Evolutionary conservation across 2,329 filamentous ascomycete genomes (phyloP).

Genomic region (Pseudocercospora vitis): DNA sequence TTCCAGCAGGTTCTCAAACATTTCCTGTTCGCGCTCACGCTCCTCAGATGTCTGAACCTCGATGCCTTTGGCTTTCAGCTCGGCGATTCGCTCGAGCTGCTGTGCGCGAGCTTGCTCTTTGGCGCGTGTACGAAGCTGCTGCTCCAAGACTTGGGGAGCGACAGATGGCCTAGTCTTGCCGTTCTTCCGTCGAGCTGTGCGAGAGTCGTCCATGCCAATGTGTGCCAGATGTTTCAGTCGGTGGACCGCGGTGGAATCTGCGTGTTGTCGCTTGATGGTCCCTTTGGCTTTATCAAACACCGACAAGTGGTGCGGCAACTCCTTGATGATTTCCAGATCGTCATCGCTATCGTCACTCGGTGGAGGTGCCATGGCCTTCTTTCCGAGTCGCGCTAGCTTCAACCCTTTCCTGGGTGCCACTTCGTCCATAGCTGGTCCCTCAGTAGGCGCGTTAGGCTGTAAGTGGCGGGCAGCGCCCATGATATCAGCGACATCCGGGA

Average conservation of each 20-base stretch:
- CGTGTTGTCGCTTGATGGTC: conserved; percentile 21
- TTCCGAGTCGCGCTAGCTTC: conserved; percentile 39
- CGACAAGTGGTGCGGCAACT: conserved; percentile 34
- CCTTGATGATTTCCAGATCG: conserved; percentile 64
- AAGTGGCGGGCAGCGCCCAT: conserved; percentile 31
- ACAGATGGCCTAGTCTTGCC: conserved; percentile 61
- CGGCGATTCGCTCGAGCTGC: conserved; percentile 72
- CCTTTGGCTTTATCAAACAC: conserved; percentile 42
- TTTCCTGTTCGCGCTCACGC: conserved; percentile 74
- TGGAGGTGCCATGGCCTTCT: conserved; percentile 25
- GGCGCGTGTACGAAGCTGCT: conserved; percentile 67
- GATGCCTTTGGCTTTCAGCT: conserved; percentile 76
- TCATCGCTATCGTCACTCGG: conserved; percentile 45
- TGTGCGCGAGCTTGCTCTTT: conserved; percentile 77
- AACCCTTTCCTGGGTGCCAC: conserved; percentile 24
- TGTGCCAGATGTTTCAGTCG: conserved; percentile 38
- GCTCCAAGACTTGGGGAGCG: conserved; percentile 68
- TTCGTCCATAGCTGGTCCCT: background rate
- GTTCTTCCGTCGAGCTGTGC: conserved; percentile 58
- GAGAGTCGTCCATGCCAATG: conserved; percentile 37
- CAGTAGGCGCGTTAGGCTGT: background rate
- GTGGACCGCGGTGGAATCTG: conserved; percentile 37
- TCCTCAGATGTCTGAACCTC: conserved; percentile 83
- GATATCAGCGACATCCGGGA: conserved; percentile 33
- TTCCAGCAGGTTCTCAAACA: conserved; percentile 84